A percentile compares a stretch with the other conserved stretches of the same genome.
phyloP scores from a whole-genome alignment of 805 yeast species.

The Peterozyma toletana region DNA sequence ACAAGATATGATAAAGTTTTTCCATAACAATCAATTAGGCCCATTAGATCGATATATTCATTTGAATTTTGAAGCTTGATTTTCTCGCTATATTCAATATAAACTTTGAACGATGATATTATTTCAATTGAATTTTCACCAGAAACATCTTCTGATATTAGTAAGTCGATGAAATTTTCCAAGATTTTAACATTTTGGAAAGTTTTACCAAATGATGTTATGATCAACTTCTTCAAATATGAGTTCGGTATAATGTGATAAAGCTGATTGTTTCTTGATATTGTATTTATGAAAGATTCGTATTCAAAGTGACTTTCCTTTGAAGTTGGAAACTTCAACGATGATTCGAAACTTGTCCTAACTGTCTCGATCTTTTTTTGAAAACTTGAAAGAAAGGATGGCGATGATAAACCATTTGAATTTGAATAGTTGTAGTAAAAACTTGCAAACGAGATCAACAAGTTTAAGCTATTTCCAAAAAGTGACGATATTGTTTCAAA shows the following conservation, averaged over 20 bases:
- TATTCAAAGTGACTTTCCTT: slow-evolving; percentile 1
- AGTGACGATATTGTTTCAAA: not conserved
- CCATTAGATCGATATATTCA: slow-evolving; percentile 28
- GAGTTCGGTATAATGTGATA: not conserved
- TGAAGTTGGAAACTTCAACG: slow-evolving; percentile 5
- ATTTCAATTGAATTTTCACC: slow-evolving; percentile 14
- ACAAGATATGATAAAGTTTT: slow-evolving; percentile 12
- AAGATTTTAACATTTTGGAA: slow-evolving; percentile 36
- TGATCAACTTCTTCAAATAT: not conserved
- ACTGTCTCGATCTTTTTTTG: not conserved
- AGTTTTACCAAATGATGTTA: slow-evolving; percentile 20
- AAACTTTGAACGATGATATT: slow-evolving; percentile 30
- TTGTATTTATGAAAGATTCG: slow-evolving; percentile 4
- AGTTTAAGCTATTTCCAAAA: slow-evolving; percentile 2
- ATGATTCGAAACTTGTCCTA: not conserved
- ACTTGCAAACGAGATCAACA: slow-evolving; percentile 2
- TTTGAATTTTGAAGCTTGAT: slow-evolving; percentile 26
- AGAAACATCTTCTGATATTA: slow-evolving; percentile 10
- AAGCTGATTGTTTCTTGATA: slow-evolving; percentile 1
- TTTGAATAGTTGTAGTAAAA: not conserved
- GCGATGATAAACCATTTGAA: not conserved
- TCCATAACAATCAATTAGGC: slow-evolving; percentile 15
- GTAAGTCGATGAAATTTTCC: slow-evolving; percentile 25
- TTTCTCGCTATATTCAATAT: slow-evolving; percentile 30
- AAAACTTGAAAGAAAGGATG: not conserved